phyloP scores from a whole-genome alignment of 371 early-diverging fungal genomes.

The Umbelopsis sp. region DNA sequence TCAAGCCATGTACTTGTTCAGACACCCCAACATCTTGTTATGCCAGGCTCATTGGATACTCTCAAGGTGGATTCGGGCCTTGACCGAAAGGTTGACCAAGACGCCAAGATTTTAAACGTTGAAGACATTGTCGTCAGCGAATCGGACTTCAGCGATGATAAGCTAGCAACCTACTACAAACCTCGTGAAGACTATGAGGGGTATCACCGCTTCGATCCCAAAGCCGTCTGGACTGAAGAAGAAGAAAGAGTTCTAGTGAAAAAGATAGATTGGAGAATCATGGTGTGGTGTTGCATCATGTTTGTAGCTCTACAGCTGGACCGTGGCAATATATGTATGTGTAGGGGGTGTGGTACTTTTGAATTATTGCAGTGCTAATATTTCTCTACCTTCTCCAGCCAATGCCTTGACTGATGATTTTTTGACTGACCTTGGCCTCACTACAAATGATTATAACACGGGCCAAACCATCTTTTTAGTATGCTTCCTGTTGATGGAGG shows the following conservation, averaged over 20 bases:
- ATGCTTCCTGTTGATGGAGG: neutral
- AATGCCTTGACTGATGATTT: constrained; percentile 22
- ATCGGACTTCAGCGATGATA: neutral
- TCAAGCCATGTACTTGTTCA: too few relatives aligned
- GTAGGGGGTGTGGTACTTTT: too few relatives aligned
- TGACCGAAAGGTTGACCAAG: neutral
- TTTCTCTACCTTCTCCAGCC: neutral
- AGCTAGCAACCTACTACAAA: neutral
- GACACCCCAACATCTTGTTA: neutral
- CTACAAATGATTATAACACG: constrained; percentile 23
- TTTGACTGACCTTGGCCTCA: constrained; percentile 21
- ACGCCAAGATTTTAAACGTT: neutral
- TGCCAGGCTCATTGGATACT: neutral
- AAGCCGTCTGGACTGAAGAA: constrained; percentile 9
- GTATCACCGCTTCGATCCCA: constrained; percentile 4
- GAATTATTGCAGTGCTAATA: too few relatives aligned
- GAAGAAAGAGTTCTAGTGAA: constrained; percentile 18
- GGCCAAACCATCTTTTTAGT: constrained; percentile 26
- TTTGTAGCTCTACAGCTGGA: constrained; percentile 25
- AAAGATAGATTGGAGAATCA: constrained; percentile 23
- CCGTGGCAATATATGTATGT: constrained; percentile 21
- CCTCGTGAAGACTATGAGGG: neutral
- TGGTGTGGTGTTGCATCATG: constrained; percentile 24
- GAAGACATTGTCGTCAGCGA: neutral
- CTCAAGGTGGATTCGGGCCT: neutral